phyloP scores from a whole-genome alignment of 2,329 filamentous ascomycete species.

The Fusarium sp. region DNA sequence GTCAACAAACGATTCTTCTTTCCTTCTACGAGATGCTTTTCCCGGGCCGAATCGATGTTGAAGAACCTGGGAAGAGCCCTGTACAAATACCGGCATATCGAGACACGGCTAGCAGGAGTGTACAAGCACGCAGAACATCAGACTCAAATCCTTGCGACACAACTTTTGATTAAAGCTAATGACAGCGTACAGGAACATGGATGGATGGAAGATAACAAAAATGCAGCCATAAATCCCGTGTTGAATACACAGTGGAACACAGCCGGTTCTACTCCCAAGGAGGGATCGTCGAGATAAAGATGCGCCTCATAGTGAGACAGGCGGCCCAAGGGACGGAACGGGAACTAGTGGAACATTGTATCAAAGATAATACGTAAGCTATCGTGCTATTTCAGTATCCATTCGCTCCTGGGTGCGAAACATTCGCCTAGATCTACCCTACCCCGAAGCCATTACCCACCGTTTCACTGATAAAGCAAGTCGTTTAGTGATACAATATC shows the following conservation, averaged over 20 bases:
- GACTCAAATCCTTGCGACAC: not conserved
- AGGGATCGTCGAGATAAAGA: not conserved
- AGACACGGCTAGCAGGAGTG: not conserved
- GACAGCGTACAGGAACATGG: no score
- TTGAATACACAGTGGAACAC: not conserved
- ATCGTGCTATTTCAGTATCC: not conserved
- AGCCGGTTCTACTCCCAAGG: not conserved
- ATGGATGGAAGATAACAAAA: not conserved
- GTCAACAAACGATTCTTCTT: not conserved
- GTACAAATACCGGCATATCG: not conserved
- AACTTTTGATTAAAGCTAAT: no score
- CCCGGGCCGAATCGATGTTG: not conserved
- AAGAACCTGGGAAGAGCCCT: not conserved
- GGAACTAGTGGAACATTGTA: not conserved
- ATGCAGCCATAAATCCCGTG: not conserved
- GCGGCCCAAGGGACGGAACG: not conserved
- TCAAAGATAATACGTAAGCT: not conserved
- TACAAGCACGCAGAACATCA: not conserved
- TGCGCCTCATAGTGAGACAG: not conserved
- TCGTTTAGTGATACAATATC: no score
- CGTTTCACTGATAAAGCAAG: not conserved
- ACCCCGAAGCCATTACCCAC: not conserved
- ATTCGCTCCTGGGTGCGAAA: not conserved
- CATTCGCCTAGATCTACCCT: not conserved
- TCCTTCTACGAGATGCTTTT: not conserved